These are phyloP conservation scores for Backusella morwellensis DNA, from an alignment of 192 early-diverging fungal species.

Conservation along the genomic window DNA sequence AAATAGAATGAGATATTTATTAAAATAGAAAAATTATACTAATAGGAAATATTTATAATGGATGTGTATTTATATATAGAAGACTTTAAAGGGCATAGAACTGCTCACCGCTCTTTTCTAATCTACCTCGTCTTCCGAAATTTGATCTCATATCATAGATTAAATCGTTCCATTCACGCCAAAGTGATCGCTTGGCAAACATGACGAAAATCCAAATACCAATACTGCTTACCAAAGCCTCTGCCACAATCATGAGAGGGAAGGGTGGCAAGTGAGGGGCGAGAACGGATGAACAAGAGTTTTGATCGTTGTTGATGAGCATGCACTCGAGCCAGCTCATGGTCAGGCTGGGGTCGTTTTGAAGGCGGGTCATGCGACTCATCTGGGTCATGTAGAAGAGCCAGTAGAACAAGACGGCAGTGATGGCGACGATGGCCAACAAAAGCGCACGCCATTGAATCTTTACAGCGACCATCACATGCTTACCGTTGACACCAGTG, in stretches of 20 bases:
- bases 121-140: background rate
- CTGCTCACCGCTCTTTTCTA: background rate
- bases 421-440: constrained; percentile 37
- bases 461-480: constrained; percentile 47
- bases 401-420: constrained; percentile 52
- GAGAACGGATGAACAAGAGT: constrained; percentile 36
- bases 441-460: constrained; percentile 57
- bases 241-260: constrained; percentile 45
- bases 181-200: constrained; percentile 43
- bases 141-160: constrained; percentile 25
- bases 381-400: constrained; percentile 51
- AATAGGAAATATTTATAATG: background rate
- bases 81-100: background rate
- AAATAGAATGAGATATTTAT: background rate
- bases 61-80: background rate
- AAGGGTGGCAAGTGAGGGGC: constrained; percentile 41
- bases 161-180: constrained; percentile 47
- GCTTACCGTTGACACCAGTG: constrained; percentile 24
- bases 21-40: background rate
- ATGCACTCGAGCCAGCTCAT: constrained; percentile 40
- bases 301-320: constrained; percentile 24
- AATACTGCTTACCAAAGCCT: constrained; percentile 38
- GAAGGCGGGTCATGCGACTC: constrained; percentile 20
- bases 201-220: constrained; percentile 45
- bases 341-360: constrained; percentile 11